Conservation (phyloP, 768 basidiomycete genomes). For the Pholiota molesta region DNA sequence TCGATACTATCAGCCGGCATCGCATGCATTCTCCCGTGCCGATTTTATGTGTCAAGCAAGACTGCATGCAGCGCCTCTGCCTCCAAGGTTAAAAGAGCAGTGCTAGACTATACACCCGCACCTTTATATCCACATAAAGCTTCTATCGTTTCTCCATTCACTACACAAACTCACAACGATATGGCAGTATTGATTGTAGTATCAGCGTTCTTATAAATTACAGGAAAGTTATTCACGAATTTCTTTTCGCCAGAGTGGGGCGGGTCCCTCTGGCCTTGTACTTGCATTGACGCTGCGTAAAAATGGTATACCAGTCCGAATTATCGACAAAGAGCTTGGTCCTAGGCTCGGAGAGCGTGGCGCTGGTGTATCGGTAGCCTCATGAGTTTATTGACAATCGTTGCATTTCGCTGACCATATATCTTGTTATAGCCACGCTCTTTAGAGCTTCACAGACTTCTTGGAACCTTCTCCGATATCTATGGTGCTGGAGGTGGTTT, state of each 20-base stretch:
- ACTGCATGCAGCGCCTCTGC: too few relatives aligned
- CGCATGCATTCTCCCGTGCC: too few relatives aligned
- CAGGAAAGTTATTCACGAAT: background rate
- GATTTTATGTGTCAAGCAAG: too few relatives aligned
- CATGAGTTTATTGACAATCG: background rate
- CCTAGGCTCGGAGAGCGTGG: slow-evolving; percentile 41
- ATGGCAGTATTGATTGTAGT: too few relatives aligned
- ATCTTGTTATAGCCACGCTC: slow-evolving; percentile 39
- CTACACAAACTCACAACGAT: too few relatives aligned
- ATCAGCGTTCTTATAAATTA: too few relatives aligned
- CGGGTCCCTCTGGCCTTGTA: slow-evolving; percentile 48
- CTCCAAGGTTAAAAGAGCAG: too few relatives aligned
- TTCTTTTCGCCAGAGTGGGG: slow-evolving; percentile 38
- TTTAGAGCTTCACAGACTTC: slow-evolving; percentile 43
- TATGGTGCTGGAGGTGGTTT: slow-evolving; percentile 26
- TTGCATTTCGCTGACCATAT: slow-evolving; percentile 1
- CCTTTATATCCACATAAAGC: too few relatives aligned
- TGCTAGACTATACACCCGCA: too few relatives aligned
- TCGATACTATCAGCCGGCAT: too few relatives aligned
- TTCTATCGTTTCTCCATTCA: too few relatives aligned
- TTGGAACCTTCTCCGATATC: slow-evolving; percentile 41
- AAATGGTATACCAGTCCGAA: slow-evolving; percentile 50
- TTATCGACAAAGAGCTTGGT: slow-evolving; percentile 47
- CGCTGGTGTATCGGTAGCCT: slow-evolving; percentile 37
- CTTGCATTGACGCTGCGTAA: slow-evolving; percentile 41